Percentiles rank a stretch among this genome's conserved stretches.
Evolutionary conservation across 2,329 filamentous ascomycete species (phyloP).

Genomic region (Trichoderma asperellum): DNA sequence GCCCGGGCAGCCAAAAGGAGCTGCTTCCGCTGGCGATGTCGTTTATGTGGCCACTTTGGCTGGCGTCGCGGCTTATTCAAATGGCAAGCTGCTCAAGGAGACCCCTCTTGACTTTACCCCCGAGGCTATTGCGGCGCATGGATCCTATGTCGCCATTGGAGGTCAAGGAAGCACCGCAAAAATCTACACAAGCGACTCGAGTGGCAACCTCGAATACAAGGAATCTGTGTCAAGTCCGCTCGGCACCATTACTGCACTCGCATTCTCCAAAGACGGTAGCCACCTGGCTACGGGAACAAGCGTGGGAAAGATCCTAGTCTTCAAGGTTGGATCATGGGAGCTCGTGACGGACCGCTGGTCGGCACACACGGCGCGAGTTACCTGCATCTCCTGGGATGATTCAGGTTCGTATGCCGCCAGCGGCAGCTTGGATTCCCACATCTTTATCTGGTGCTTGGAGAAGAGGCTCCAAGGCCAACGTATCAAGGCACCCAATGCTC

Average conservation of each 20-base stretch:
- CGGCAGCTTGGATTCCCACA: constrained; percentile 85
- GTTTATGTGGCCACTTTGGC: constrained; percentile 62
- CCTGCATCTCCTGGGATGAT: constrained; percentile 73
- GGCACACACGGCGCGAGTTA: constrained; percentile 62
- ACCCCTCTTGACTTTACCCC: constrained; percentile 66
- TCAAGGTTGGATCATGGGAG: constrained; percentile 63
- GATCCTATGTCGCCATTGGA: constrained; percentile 73
- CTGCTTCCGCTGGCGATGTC: constrained; percentile 58
- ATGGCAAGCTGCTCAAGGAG: constrained; percentile 63
- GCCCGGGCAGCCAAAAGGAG: constrained; percentile 77
- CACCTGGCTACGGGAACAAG: constrained; percentile 82
- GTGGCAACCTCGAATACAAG: constrained; percentile 57
- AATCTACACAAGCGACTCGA: constrained; percentile 66
- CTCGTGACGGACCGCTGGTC: constrained; percentile 77
- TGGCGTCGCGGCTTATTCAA: constrained; percentile 58
- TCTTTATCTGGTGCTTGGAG: constrained; percentile 86
- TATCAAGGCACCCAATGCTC: constrained; percentile 82
- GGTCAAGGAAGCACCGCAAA: constrained; percentile 73
- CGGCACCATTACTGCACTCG: constrained; percentile 74
- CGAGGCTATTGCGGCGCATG: constrained; percentile 71
- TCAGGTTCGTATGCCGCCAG: constrained; percentile 78
- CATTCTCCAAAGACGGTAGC: constrained; percentile 79
- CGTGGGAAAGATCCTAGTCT: constrained; percentile 86
- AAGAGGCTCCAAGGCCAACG: constrained; percentile 80
- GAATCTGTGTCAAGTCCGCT: constrained; percentile 69